phyloP scores from a whole-genome alignment of 2,329 filamentous ascomycete species.

The Aspergillus aculeatinus region DNA sequence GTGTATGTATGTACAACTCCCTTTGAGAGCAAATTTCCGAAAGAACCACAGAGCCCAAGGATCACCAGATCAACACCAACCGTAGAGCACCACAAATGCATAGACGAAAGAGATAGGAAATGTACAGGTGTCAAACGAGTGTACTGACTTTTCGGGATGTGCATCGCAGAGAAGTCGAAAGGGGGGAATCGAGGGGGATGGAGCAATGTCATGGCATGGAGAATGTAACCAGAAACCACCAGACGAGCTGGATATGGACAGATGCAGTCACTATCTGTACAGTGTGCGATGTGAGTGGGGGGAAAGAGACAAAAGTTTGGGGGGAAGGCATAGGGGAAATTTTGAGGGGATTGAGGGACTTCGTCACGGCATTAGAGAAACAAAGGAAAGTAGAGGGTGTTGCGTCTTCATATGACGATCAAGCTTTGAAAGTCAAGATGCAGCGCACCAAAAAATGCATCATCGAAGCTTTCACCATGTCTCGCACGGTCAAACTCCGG shows the following conservation, averaged over 20 bases:
- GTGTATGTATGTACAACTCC: background rate
- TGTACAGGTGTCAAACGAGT: constrained; percentile 12
- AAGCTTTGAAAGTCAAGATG: constrained; percentile 16
- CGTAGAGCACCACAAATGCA: constrained; percentile 11
- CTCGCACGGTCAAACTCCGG: constrained; percentile 19
- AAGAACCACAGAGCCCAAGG: constrained; percentile 11
- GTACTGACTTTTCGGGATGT: background rate
- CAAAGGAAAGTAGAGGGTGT: constrained; percentile 26
- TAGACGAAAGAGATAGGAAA: constrained; percentile 10
- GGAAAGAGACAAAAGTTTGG: constrained; percentile 5
- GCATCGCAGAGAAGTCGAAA: background rate
- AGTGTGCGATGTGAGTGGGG: constrained; percentile 13
- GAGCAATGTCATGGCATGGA: constrained; percentile 1
- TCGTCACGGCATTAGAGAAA: constrained; percentile 34
- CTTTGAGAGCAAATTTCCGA: constrained; percentile 3
- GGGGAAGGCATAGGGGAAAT: background rate
- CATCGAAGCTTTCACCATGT: constrained; percentile 16
- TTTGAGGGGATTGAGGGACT: background rate
- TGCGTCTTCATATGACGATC: constrained; percentile 12
- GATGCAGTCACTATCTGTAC: constrained; percentile 26
- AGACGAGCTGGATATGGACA: constrained; percentile 14
- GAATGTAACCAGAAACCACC: constrained; percentile 4
- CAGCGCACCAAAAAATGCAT: constrained; percentile 20
- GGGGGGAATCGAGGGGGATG: background rate
- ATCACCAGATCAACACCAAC: constrained; percentile 13